Conservation (phyloP, 371 early-diverging fungal species). For the Mucor velutinosus region DNA sequence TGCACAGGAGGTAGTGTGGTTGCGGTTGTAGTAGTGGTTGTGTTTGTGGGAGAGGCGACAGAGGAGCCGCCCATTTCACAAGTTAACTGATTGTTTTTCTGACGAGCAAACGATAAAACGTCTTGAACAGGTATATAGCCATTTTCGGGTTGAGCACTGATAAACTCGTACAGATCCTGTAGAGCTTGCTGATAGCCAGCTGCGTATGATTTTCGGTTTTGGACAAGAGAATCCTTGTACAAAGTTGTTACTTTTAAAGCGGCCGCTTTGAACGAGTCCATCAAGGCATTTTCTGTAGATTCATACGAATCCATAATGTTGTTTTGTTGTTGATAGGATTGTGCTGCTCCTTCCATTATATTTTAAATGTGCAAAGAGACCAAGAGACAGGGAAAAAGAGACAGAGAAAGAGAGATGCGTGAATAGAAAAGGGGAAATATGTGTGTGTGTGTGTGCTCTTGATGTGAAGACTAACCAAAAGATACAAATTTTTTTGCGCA, state of each 20-base stretch:
- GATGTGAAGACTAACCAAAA: not conserved
- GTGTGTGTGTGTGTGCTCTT: not conserved
- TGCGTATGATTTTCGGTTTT: constrained; percentile 62
- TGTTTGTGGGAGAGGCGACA: not conserved
- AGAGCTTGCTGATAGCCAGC: constrained; percentile 76
- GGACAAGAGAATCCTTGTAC: constrained; percentile 71
- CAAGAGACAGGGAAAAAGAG: not conserved
- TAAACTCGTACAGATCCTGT: constrained; percentile 67
- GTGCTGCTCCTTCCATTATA: not conserved
- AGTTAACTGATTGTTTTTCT: constrained; percentile 49
- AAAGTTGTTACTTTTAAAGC: constrained; percentile 72
- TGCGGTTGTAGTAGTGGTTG: not conserved
- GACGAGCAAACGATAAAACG: constrained; percentile 55
- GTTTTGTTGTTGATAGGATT: constrained; percentile 4
- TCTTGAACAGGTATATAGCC: constrained; percentile 58
- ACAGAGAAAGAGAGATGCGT: not conserved
- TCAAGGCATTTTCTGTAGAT: constrained; percentile 56
- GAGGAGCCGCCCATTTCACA: constrained; percentile 25
- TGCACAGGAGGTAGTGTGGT: not conserved
- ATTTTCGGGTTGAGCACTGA: constrained; percentile 43
- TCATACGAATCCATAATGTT: constrained; percentile 45
- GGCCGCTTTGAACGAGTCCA: constrained; percentile 70
- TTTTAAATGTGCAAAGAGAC: not conserved
- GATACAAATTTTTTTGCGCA: not conserved
- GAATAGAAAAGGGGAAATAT: not conserved